A percentile compares a stretch with the other conserved stretches of the same genome.
phyloP scores from a whole-genome alignment of 2,329 filamentous ascomycete genomes.

The Ceratocystis papillata region DNA sequence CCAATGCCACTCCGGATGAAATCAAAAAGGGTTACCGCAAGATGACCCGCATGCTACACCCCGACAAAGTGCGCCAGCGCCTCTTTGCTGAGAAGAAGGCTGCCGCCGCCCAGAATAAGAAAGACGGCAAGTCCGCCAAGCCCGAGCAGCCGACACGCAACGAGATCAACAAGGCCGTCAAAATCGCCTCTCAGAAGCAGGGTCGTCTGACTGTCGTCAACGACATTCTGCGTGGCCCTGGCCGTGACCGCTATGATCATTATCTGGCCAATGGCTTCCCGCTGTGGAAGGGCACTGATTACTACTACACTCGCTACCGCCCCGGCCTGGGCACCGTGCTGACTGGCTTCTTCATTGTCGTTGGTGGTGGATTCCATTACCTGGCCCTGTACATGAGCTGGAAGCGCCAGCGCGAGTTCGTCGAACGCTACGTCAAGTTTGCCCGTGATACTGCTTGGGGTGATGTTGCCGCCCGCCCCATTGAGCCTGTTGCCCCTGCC shows the following conservation, averaged over 20 bases:
- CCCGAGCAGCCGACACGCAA: slow-evolving; percentile 61
- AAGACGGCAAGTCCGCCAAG: slow-evolving; percentile 42
- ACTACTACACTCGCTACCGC: slow-evolving; percentile 92
- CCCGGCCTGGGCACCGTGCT: slow-evolving; percentile 82
- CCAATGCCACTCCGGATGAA: slow-evolving; percentile 68
- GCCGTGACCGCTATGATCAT: slow-evolving; percentile 83
- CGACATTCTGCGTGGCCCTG: slow-evolving; percentile 71
- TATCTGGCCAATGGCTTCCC: slow-evolving; percentile 91
- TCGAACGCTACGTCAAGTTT: slow-evolving; percentile 82
- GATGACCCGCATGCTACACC: slow-evolving; percentile 71
- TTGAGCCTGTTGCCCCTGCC: slow-evolving; percentile 31
- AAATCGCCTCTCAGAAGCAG: slow-evolving; percentile 72
- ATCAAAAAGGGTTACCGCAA: slow-evolving; percentile 92
- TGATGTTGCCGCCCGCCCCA: slow-evolving; percentile 55
- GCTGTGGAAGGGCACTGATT: slow-evolving; percentile 90
- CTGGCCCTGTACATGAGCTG: slow-evolving; percentile 72
- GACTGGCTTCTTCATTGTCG: slow-evolving; percentile 65
- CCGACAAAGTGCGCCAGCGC: slow-evolving; percentile 86
- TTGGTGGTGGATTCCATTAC: slow-evolving; percentile 82
- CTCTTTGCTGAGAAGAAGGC: slow-evolving; percentile 60
- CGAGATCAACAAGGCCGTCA: slow-evolving; percentile 68
- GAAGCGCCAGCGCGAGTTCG: slow-evolving; percentile 83
- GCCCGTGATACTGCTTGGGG: slow-evolving; percentile 85
- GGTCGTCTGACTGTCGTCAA: slow-evolving; percentile 73
- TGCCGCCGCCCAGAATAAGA: slow-evolving; percentile 35